Conservation (phyloP, 2,329 filamentous ascomycete species). For the Trichoderma harzianum region DNA sequence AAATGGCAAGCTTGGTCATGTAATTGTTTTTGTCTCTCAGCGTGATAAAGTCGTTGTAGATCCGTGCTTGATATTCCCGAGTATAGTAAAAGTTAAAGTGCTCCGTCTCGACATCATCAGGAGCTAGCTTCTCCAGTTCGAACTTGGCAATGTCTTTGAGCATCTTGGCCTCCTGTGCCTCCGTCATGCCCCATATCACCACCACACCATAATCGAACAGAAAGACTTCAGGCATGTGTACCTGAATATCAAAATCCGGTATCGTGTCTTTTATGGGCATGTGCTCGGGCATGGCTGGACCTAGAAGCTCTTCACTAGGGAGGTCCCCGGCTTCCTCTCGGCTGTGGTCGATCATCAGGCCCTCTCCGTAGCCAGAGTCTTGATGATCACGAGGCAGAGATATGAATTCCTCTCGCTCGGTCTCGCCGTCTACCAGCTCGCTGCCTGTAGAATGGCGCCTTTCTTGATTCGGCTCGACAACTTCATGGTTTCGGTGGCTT, state of each 20-base stretch:
- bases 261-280: constrained; percentile 43
- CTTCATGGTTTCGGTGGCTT: neutral
- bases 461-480: constrained; percentile 49
- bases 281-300: constrained; percentile 34
- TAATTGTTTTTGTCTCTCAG: constrained; percentile 91
- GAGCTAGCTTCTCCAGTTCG: constrained; percentile 81
- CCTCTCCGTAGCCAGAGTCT: constrained; percentile 32
- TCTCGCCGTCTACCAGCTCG: constrained; percentile 43
- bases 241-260: constrained; percentile 77
- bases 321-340: constrained; percentile 27
- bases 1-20: constrained; percentile 97
- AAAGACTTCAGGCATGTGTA: constrained; percentile 93
- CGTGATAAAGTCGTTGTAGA: constrained; percentile 99
- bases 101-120: constrained; percentile 90
- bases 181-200: constrained; percentile 96
- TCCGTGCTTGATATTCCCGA: constrained; percentile 92
- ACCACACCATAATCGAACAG: constrained; percentile 97
- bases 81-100: constrained; percentile 99
- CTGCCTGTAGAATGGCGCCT: constrained; percentile 75
- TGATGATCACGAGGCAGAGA: constrained; percentile 50
- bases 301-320: constrained; percentile 34
- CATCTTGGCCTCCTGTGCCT: constrained; percentile 84
- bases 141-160: constrained; percentile 93
- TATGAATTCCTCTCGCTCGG: constrained; percentile 54
- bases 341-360: constrained; percentile 26